Evolutionary conservation across 371 early-diverging fungal species (phyloP).

Genomic region (Haplosporangium sp.): DNA sequence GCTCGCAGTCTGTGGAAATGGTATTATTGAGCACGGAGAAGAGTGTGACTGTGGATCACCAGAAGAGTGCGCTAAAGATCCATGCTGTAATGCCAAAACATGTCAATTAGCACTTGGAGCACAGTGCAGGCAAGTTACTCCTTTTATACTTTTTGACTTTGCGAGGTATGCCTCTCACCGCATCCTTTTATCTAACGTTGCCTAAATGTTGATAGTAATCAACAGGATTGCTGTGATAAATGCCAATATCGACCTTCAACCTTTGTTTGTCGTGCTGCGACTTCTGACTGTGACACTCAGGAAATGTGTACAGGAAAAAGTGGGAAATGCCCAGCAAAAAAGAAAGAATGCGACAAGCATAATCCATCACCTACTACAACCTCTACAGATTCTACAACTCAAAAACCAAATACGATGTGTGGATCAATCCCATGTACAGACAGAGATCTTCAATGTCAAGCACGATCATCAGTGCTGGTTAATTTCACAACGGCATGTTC

Average conservation of each 20-base stretch:
- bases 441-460: slow-evolving; percentile 83
- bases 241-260: slow-evolving; percentile 77
- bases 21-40: slow-evolving; percentile 89
- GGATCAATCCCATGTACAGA: slow-evolving; percentile 81
- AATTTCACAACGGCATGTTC: slow-evolving; percentile 63
- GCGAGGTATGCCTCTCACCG: background rate
- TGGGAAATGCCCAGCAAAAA: slow-evolving; percentile 35
- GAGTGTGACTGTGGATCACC: slow-evolving; percentile 92
- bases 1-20: slow-evolving; percentile 89
- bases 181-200: background rate
- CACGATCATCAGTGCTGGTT: slow-evolving; percentile 55
- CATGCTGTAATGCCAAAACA: slow-evolving; percentile 84
- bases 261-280: slow-evolving; percentile 78
- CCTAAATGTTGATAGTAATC: slow-evolving; percentile 75
- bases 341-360: slow-evolving; percentile 25
- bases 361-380: slow-evolving; percentile 1
- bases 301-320: slow-evolving; percentile 83
- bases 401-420: slow-evolving; percentile 8
- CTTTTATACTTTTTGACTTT: background rate
- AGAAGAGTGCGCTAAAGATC: slow-evolving; percentile 75
- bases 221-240: slow-evolving; percentile 76
- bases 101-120: slow-evolving; percentile 86
- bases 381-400: slow-evolving; percentile 7
- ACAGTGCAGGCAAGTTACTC: slow-evolving; percentile 62
- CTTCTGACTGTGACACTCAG: slow-evolving; percentile 79